A percentile compares a stretch with the other conserved stretches of the same genome.
phyloP scores from a whole-genome alignment of 116 monocot genomes.

The Iris pallida region DNA sequence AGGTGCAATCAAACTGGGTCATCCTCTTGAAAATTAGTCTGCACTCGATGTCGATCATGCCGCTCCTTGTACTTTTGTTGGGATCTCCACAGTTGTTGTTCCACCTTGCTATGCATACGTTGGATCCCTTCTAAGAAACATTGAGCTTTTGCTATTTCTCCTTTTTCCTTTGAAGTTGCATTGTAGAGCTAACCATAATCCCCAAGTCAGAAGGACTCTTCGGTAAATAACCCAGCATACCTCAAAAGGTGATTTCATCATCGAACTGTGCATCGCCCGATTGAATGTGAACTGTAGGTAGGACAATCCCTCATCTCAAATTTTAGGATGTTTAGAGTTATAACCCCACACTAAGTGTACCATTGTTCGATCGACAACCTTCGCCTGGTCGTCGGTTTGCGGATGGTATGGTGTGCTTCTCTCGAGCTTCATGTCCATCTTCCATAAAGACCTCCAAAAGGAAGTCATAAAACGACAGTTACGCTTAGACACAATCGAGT shows the following conservation, averaged over 20 bases:
- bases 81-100: no score
- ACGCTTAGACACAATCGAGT: neutral
- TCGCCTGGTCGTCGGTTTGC: neutral
- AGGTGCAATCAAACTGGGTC: no score
- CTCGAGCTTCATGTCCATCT: slow-evolving; percentile 2
- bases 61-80: no score
- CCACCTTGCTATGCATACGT: no score
- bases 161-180: no score
- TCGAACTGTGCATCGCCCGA: neutral
- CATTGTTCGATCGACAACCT: neutral
- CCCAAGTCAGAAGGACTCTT: neutral
- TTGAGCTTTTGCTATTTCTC: no score
- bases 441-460: slow-evolving; percentile 1
- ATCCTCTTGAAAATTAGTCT: no score
- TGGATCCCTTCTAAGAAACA: no score
- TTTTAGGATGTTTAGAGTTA: neutral
- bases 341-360: neutral
- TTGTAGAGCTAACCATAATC: no score
- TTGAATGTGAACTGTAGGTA: slow-evolving; percentile 2
- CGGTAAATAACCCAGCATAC: neutral
- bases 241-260: neutral
- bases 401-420: neutral
- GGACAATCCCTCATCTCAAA: neutral
- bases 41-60: no score
- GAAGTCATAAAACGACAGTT: neutral